A percentile compares a stretch with the other conserved stretches of the same genome.
Evolutionary conservation across 306 rosid genomes (phyloP).

Genomic region (Alnus glutinosa): DNA sequence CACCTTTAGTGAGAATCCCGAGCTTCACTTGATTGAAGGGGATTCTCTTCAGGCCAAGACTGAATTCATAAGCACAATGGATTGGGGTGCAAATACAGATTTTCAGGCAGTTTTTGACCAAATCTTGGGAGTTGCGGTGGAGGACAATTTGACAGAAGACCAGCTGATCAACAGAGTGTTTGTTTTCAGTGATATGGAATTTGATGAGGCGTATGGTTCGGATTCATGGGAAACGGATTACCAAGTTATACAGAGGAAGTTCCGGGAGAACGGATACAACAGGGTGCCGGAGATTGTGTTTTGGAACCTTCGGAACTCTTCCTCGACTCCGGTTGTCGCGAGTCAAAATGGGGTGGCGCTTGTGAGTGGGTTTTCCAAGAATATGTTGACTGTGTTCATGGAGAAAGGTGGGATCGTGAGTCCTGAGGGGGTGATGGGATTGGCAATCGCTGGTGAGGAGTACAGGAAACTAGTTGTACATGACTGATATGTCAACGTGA

Average conservation of each 20-base stretch:
- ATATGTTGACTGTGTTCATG: no score
- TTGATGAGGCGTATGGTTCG: constrained; percentile 25
- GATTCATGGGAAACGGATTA: constrained; percentile 35
- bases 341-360: no score
- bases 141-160: constrained; percentile 32
- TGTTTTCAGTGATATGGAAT: constrained; percentile 51
- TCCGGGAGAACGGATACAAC: constrained; percentile 21
- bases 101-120: constrained; percentile 44
- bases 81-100: constrained; percentile 19
- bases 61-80: constrained; percentile 13
- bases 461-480: no score
- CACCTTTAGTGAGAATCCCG: constrained; percentile 27
- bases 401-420: no score
- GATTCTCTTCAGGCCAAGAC: constrained; percentile 17
- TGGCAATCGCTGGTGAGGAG: no score
- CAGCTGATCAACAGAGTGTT: constrained; percentile 33
- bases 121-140: constrained; percentile 36
- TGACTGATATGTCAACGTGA: no score
- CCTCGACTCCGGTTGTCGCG: no score
- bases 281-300: constrained; percentile 40
- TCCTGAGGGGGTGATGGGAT: no score
- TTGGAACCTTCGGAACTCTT: constrained; percentile 41
- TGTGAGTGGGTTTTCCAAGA: no score
- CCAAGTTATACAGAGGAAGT: constrained; percentile 31
- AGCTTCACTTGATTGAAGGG: constrained; percentile 40